Base-by-base conservation (phyloP, 1,284 basidiomycete genomes). In the Laetiporus sulphureus region DNA sequence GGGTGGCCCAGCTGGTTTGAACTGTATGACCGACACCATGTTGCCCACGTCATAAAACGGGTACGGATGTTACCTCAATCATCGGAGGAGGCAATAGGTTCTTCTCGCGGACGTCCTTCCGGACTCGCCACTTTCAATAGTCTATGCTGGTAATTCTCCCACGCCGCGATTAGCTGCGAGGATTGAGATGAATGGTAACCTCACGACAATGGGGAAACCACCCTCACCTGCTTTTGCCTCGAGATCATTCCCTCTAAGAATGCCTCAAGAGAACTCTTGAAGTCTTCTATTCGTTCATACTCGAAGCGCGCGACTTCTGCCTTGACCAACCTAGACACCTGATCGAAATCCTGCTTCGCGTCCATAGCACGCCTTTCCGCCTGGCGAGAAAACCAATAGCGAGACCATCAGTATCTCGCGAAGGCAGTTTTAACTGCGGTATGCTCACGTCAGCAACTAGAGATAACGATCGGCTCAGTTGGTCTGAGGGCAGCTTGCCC, bases 231-330 rank as follows among this genome's bases (percentile, higher is more conserved):
- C 60, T 83, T 85, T 65, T 95, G 91, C 37, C 84, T 67, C 20
- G 70, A 60, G 37, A 92, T 83, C 82, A 93, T 86, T 8, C 86
- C 86, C 38, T 86, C 83, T 45, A 94, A 63, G 63, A 90, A 92
- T 1, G 70, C 70, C 54, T 86, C 84, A 44, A 95, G 61, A 2
- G 81, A 73, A 24, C 72, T 68, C 59, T 90, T 91, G 61, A 95
- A 91, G 57, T 95, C 91, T 35, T 90, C 82, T 22, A 98, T 79
- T 33, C 93, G 79, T 63, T 97, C 94, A 56, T 83, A 76, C 65
- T 99, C 95, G 58, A 99, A 97, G 24, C 93, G 71, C n/a, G 80
- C 82, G 55, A 96, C 83, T 66, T 99, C 96, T 3, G 75, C 67
- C 65, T 98, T 98, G 56, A 93, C 84, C 20, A 96, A 68, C 50